Evolutionary conservation across 306 rosid species (phyloP).

Genomic region (Biancaea sappan): DNA sequence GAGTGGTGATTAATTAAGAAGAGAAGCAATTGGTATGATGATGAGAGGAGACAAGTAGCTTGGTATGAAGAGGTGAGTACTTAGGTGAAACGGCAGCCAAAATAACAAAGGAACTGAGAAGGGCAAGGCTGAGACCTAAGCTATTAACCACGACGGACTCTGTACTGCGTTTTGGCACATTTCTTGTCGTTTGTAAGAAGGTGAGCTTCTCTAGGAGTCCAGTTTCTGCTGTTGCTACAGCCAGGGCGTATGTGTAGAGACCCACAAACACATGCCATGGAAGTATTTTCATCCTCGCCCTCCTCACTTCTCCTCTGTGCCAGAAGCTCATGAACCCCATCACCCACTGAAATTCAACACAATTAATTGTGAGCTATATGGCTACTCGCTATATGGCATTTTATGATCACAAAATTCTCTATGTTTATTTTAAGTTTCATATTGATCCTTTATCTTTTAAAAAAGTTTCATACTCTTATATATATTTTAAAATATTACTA

Average conservation of each 20-base stretch:
- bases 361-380: too few species aligned
- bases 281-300: conserved; percentile 44
- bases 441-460: too few species aligned
- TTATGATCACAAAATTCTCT: too few species aligned
- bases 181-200: conserved; percentile 68
- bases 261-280: conserved; percentile 93
- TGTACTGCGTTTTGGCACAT: conserved; percentile 49
- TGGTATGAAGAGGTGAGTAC: conserved; percentile 44
- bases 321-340: conserved; percentile 87
- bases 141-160: conserved; percentile 75
- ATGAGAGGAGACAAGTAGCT: conserved; percentile 52
- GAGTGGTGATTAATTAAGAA: conserved; percentile 32
- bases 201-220: conserved; percentile 86
- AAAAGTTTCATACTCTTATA: too few species aligned
- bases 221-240: conserved; percentile 88
- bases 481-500: too few species aligned
- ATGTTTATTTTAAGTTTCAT: too few species aligned
- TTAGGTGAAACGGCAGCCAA: conserved; percentile 76
- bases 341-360: conserved; percentile 66
- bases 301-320: conserved; percentile 75
- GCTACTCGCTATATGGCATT: too few species aligned
- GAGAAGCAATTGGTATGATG: conserved; percentile 41
- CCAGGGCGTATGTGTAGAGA: conserved; percentile 74
- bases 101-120: conserved; percentile 67
- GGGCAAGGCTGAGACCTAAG: conserved; percentile 67